phyloP scores from a whole-genome alignment of 2,329 filamentous ascomycete genomes.

The Penicillium sp. region DNA sequence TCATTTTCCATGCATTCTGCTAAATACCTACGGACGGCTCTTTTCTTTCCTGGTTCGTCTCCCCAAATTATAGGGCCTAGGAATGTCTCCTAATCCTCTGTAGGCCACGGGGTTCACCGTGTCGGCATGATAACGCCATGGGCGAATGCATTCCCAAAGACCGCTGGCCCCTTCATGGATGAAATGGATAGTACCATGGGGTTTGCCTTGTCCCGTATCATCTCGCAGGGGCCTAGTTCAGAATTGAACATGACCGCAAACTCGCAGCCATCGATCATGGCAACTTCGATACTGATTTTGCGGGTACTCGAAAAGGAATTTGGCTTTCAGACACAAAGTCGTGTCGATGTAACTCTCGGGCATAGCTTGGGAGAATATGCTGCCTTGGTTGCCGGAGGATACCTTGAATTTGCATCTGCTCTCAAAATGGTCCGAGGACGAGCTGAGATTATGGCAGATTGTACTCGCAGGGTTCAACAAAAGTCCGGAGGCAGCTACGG shows the following conservation, averaged over 20 bases:
- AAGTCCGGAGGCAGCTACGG: constrained; percentile 77
- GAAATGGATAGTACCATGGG: constrained; percentile 78
- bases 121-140: constrained; percentile 84
- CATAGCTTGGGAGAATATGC: constrained; percentile 94
- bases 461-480: constrained; percentile 62
- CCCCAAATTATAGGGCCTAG: neutral
- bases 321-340: constrained; percentile 65
- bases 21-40: constrained; percentile 36
- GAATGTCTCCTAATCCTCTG: constrained; percentile 4
- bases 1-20: constrained; percentile 1
- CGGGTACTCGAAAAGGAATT: constrained; percentile 83
- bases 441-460: constrained; percentile 78
- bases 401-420: constrained; percentile 73
- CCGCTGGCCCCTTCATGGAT: constrained; percentile 70
- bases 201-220: constrained; percentile 70
- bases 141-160: constrained; percentile 79
- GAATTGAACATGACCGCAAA: constrained; percentile 77
- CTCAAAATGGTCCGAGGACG: constrained; percentile 71
- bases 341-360: constrained; percentile 78
- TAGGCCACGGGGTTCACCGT: constrained; percentile 84
- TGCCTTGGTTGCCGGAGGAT: constrained; percentile 78
- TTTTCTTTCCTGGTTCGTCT: constrained; percentile 46
- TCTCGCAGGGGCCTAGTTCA: constrained; percentile 73
- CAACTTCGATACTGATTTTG: constrained; percentile 83
- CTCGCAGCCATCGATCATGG: constrained; percentile 94